Evolutionary conservation across 139 green algal genomes (phyloP).

Genomic region (Raphidocelis subcapitata): DNA sequence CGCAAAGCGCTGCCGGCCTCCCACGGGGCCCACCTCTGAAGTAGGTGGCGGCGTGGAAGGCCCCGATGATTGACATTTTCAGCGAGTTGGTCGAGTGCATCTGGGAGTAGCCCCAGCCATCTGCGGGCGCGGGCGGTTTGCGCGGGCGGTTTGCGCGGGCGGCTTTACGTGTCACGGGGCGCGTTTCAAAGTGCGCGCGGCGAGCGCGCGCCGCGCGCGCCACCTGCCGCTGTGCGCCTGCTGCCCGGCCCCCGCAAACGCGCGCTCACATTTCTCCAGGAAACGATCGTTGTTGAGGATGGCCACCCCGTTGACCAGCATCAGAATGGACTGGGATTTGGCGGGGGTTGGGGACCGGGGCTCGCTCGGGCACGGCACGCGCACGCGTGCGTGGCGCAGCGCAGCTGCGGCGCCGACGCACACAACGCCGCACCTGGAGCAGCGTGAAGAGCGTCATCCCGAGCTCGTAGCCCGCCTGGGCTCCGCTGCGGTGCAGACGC

Average conservation of each 20-base stretch:
- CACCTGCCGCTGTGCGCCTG: no score
- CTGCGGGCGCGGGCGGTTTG: constrained; percentile 39
- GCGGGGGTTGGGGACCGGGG: background rate
- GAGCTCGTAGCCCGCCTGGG: background rate
- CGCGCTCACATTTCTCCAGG: constrained; percentile 73
- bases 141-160: background rate
- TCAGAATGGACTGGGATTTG: constrained; percentile 36
- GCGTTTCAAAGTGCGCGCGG: background rate
- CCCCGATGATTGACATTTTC: constrained; percentile 85
- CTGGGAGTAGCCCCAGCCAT: constrained; percentile 81
- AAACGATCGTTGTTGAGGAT: constrained; percentile 94
- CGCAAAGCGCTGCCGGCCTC: background rate
- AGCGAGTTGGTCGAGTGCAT: constrained; percentile 63
- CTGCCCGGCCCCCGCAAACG: no score
- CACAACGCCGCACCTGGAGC: constrained; percentile 60
- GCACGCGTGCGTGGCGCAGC: background rate
- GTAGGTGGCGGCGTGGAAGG: constrained; percentile 84
- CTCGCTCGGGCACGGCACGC: background rate
- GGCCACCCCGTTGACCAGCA: constrained; percentile 82
- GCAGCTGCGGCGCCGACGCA: no score
- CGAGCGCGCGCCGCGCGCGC: no score
- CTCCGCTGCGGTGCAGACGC: no score
- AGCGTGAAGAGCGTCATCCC: constrained; percentile 86
- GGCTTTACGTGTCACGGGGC: background rate
- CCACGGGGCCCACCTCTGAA: constrained; percentile 62